Percentiles rank a stretch among this genome's conserved stretches.
phyloP scores from a whole-genome alignment of 1,284 basidiomycete species.

The Cystobasidium slooffiae region DNA sequence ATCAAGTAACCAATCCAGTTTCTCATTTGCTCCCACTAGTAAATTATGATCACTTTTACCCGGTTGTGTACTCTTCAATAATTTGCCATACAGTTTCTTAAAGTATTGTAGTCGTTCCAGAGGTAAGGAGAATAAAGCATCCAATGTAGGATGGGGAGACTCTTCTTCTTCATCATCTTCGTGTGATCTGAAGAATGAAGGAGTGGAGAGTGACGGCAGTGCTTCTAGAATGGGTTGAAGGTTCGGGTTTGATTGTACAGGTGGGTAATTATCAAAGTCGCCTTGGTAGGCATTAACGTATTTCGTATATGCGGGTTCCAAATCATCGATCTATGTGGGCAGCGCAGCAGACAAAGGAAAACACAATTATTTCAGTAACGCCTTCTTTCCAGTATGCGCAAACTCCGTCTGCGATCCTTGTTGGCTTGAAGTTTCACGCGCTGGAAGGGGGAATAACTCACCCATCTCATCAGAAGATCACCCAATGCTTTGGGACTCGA shows the following conservation, averaged over 20 bases:
- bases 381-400: not conserved
- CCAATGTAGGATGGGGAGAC: slow-evolving; percentile 60
- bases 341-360: slow-evolving; percentile 9
- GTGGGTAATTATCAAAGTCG: slow-evolving; percentile 82
- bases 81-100: slow-evolving; percentile 82
- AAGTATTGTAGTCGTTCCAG: slow-evolving; percentile 86
- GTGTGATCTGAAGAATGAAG: slow-evolving; percentile 26
- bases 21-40: slow-evolving; percentile 77
- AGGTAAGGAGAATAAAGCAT: slow-evolving; percentile 83
- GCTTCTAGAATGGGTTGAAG: slow-evolving; percentile 71
- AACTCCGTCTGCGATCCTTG: no score
- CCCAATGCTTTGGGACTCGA: slow-evolving; percentile 93
- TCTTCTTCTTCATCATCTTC: slow-evolving; percentile 4
- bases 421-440: not conserved
- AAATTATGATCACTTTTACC: slow-evolving; percentile 86
- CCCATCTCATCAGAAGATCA: slow-evolving; percentile 96
- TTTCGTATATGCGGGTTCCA: slow-evolving; percentile 81
- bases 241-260: slow-evolving; percentile 74
- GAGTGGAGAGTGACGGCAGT: slow-evolving; percentile 66
- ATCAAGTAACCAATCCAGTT: slow-evolving; percentile 73
- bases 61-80: slow-evolving; percentile 84
- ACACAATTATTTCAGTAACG: not conserved
- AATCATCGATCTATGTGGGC: slow-evolving; percentile 74
- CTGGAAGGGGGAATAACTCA: slow-evolving; percentile 59
- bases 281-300: slow-evolving; percentile 75